These are phyloP conservation scores for Neckera pumila DNA, from an alignment of 225 moss, liverwort and hornwort genomes.

Conservation along the genomic window DNA sequence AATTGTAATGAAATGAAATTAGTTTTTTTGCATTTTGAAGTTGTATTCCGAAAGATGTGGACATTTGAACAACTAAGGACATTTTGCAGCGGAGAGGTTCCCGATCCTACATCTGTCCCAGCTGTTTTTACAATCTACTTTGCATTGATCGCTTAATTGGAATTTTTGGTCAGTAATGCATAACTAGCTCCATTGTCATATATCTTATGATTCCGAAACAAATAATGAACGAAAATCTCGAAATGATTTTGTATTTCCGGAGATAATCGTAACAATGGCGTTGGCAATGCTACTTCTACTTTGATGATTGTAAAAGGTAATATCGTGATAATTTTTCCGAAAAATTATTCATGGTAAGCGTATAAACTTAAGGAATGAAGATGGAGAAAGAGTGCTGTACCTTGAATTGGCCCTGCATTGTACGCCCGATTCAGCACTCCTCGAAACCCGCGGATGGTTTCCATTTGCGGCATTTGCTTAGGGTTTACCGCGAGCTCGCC, in stretches of 20 bases:
- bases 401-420: background rate
- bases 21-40: background rate
- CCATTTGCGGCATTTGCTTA: constrained; percentile 45
- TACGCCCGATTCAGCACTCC: constrained; percentile 49
- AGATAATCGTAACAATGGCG: background rate
- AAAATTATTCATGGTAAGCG: background rate
- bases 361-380: background rate
- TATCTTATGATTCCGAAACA: background rate
- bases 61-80: background rate
- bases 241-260: background rate
- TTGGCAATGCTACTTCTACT: background rate
- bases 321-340: background rate
- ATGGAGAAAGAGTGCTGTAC: background rate
- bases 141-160: background rate
- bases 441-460: constrained; percentile 48
- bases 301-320: background rate
- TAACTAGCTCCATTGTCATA: background rate
- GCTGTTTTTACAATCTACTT: background rate
- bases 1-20: background rate
- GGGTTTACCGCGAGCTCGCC: constrained; percentile 57
- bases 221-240: background rate
- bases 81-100: background rate
- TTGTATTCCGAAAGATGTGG: background rate
- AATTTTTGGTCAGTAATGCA: background rate
- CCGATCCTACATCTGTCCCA: background rate